These are phyloP conservation scores for Prinsepia uniflora DNA, from an alignment of 306 rosid species.

Conservation along the genomic window DNA sequence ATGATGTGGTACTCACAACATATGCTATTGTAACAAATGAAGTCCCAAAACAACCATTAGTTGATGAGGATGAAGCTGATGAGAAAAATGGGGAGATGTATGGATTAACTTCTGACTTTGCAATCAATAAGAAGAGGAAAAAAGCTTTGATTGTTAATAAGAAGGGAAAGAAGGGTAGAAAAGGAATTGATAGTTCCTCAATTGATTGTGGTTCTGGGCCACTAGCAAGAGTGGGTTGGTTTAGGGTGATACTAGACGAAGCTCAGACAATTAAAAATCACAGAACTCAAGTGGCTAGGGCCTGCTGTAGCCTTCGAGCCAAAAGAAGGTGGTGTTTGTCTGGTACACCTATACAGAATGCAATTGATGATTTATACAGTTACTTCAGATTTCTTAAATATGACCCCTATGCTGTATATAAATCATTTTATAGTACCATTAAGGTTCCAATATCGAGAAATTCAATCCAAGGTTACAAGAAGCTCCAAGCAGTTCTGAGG, in stretches of 20 bases:
- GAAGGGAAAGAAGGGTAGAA: constrained; percentile 74
- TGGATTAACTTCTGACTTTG: constrained; percentile 68
- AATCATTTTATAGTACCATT: constrained; percentile 73
- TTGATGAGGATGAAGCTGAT: constrained; percentile 77
- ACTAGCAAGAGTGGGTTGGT: constrained; percentile 92
- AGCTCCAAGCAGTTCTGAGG: constrained; percentile 96
- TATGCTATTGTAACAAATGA: constrained; percentile 86
- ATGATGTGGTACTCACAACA: constrained; percentile 94
- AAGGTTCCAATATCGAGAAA: constrained; percentile 89
- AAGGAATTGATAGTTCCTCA: constrained; percentile 54
- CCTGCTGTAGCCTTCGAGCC: constrained; percentile 95
- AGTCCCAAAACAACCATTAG: constrained; percentile 86
- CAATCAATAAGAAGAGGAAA: constrained; percentile 63
- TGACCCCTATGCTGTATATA: constrained; percentile 88
- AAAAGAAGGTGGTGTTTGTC: constrained; percentile 99
- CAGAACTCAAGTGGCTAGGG: constrained; percentile 99
- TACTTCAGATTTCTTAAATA: constrained; percentile 94
- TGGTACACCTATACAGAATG: constrained; percentile 95
- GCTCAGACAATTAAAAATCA: constrained; percentile 98
- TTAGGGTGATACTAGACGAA: constrained; percentile 92
- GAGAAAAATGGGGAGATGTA: constrained; percentile 58
- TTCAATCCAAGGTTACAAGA: constrained; percentile 85
- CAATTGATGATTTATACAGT: constrained; percentile 89
- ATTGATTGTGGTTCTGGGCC: constrained; percentile 62
- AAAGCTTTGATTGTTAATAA: constrained; percentile 40